Conservation (phyloP, 2,329 filamentous ascomycete species). For the Ophiostoma australiae region DNA sequence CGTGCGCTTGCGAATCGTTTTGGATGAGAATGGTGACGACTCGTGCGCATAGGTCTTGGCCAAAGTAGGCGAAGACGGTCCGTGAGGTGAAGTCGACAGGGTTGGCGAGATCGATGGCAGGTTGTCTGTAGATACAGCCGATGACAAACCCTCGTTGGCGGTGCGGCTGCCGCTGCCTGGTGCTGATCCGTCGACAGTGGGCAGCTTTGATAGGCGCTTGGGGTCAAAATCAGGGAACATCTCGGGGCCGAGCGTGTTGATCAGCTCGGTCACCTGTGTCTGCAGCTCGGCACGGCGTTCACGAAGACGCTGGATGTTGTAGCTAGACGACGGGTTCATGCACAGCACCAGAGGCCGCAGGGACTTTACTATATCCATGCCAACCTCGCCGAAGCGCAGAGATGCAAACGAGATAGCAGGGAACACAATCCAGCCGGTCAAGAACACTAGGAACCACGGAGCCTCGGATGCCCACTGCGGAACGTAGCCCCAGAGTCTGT, state of each 20-base stretch:
- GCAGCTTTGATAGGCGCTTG: slow-evolving; percentile 61
- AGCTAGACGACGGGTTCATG: slow-evolving; percentile 76
- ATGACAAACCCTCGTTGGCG: slow-evolving; percentile 3
- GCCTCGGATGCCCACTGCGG: slow-evolving; percentile 59
- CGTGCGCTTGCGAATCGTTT: slow-evolving; percentile 34
- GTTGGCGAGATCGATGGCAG: slow-evolving; percentile 4
- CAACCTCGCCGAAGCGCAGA: slow-evolving; percentile 92
- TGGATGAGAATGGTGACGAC: neutral
- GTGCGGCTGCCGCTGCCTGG: neutral
- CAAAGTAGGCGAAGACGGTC: slow-evolving; percentile 12
- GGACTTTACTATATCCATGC: slow-evolving; percentile 97
- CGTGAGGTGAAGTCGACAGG: slow-evolving; percentile 11
- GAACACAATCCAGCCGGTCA: slow-evolving; percentile 74
- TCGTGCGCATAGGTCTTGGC: slow-evolving; percentile 6
- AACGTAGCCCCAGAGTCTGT: slow-evolving; percentile 76
- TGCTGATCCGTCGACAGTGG: slow-evolving; percentile 38
- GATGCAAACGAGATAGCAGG: slow-evolving; percentile 87
- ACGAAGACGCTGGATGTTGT: slow-evolving; percentile 75
- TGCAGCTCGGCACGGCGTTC: slow-evolving; percentile 68
- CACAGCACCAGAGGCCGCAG: slow-evolving; percentile 81
- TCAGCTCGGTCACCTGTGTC: slow-evolving; percentile 77
- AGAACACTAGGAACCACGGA: slow-evolving; percentile 65
- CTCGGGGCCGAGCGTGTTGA: slow-evolving; percentile 92
- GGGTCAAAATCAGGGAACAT: slow-evolving; percentile 95
- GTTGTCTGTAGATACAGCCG: slow-evolving; percentile 27